Conservation (phyloP, 768 basidiomycete genomes). For the Leucosporidium creatinivorum region DNA sequence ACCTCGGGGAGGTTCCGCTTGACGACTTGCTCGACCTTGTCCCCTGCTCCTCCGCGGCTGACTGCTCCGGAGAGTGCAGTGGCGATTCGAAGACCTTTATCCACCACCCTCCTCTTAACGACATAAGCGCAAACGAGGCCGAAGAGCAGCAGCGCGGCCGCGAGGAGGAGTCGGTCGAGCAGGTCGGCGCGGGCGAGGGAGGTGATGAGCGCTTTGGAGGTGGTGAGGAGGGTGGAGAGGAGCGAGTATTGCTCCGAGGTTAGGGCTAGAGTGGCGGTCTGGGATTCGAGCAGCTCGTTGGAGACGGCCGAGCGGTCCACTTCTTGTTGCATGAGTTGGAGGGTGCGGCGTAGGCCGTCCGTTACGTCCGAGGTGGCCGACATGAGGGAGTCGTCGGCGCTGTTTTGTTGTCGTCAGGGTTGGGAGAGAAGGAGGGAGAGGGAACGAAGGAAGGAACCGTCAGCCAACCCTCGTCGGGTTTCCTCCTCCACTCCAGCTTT, state of each 20-base stretch:
- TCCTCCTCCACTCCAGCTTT: no score
- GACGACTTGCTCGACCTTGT: not conserved
- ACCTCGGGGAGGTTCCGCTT: no score
- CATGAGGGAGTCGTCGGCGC: slow-evolving; percentile 77
- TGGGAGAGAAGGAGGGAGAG: not conserved
- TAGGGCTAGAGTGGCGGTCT: slow-evolving; percentile 65
- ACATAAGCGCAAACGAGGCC: slow-evolving; percentile 74
- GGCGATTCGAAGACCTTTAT: slow-evolving; percentile 63
- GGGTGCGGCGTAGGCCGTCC: slow-evolving; percentile 73
- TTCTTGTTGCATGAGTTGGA: slow-evolving; percentile 80
- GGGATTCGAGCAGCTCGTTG: slow-evolving; percentile 74
- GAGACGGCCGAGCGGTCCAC: slow-evolving; percentile 81
- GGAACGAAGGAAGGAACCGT: not conserved
- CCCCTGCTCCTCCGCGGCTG: not conserved
- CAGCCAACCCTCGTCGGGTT: no score
- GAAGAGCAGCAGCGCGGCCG: slow-evolving; percentile 75
- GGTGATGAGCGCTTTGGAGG: slow-evolving; percentile 77
- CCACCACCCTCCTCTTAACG: slow-evolving; percentile 76
- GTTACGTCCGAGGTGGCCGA: slow-evolving; percentile 84
- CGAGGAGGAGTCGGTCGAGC: slow-evolving; percentile 80
- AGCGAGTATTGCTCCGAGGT: slow-evolving; percentile 70
- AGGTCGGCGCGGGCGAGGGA: slow-evolving; percentile 84
- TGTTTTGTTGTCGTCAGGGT: not conserved
- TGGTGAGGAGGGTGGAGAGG: slow-evolving; percentile 61
- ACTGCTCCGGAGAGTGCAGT: not conserved